Evolutionary conservation across 805 yeast genomes (phyloP).

Genomic region (Babjeviella inositovora): DNA sequence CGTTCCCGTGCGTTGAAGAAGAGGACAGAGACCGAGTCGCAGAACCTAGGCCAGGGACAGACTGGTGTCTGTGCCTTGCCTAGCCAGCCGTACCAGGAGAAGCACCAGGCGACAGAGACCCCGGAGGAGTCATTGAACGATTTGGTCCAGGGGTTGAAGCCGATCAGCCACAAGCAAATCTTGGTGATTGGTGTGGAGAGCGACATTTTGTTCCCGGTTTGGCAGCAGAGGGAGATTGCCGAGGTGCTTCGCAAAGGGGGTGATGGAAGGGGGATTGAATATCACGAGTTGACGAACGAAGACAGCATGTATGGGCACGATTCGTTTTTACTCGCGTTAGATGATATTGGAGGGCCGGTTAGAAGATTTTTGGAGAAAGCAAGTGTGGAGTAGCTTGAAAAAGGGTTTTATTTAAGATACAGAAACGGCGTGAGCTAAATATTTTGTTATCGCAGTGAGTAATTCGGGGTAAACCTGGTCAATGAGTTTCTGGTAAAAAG

Average conservation of each 20-base stretch:
- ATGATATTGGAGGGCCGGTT: conserved; percentile 69
- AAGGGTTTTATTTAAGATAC: too few relatives aligned
- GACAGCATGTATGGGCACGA: conserved; percentile 83
- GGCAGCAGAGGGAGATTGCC: conserved; percentile 84
- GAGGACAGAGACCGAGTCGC: conserved; percentile 17
- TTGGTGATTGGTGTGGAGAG: conserved; percentile 86
- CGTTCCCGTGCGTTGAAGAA: conserved; percentile 22
- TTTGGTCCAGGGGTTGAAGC: conserved; percentile 45
- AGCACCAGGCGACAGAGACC: conserved; percentile 22
- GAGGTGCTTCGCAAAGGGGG: conserved; percentile 28
- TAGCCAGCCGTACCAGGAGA: conserved; percentile 33
- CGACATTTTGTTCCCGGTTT: conserved; percentile 80
- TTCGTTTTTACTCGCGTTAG: conserved; percentile 68
- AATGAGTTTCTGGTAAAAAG: too few relatives aligned
- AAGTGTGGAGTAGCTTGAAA: too few relatives aligned
- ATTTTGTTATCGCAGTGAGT: too few relatives aligned
- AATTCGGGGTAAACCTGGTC: too few relatives aligned
- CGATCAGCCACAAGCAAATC: conserved; percentile 46
- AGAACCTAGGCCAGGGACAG: conserved; percentile 4
- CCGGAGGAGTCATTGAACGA: conserved; percentile 45
- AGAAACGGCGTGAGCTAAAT: too few relatives aligned
- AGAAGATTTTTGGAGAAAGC: conserved; percentile 36
- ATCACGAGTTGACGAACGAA: conserved; percentile 63
- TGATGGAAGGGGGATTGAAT: conserved; percentile 24
- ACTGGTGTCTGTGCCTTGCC: conserved; percentile 23